These are phyloP conservation scores for Geotrichum histeridarum DNA, from an alignment of 1,139 yeast genomes.

Conservation along the genomic window DNA sequence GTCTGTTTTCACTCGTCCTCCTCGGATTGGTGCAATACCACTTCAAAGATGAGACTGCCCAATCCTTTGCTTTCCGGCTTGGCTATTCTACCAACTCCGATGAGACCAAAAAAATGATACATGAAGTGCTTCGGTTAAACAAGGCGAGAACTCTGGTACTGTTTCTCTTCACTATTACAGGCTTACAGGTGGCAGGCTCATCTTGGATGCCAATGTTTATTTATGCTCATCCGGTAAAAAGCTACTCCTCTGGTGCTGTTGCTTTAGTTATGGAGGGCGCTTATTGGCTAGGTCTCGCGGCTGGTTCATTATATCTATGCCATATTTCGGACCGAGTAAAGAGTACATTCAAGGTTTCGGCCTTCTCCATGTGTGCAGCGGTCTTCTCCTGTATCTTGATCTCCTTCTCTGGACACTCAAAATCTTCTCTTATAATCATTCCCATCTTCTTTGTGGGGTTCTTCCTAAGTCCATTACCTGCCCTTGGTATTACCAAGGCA, in stretches of 20 bases:
- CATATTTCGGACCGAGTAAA: constrained; percentile 30
- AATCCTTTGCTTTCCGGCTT: constrained; percentile 11
- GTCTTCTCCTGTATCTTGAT: constrained; percentile 27
- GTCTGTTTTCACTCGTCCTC: constrained; percentile 36
- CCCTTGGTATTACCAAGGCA: constrained; percentile 65
- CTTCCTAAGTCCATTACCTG: constrained; percentile 73
- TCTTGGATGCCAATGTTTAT: constrained; percentile 56
- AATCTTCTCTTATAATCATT: constrained; percentile 17
- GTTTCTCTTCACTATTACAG: constrained; percentile 54
- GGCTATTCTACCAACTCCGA: constrained; percentile 5
- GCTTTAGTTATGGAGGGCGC: constrained; percentile 2
- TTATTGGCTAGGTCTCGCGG: constrained; percentile 61
- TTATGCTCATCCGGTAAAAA: neutral
- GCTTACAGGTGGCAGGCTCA: constrained; percentile 64
- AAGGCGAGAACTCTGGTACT: neutral
- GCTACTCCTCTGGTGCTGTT: neutral
- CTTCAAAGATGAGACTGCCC: constrained; percentile 14
- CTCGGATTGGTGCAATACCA: neutral
- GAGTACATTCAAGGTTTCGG: constrained; percentile 27
- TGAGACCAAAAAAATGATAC: constrained; percentile 3
- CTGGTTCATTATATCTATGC: constrained; percentile 50
- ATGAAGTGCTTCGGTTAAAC: neutral
- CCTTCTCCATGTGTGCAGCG: constrained; percentile 26
- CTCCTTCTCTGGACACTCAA: neutral
- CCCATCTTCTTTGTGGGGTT: constrained; percentile 53